Percentiles rank a stretch among this genome's conserved stretches.
These are phyloP conservation scores for Avena sativa DNA, from an alignment of 176 grass and related monocot species.

Conservation along the genomic window DNA sequence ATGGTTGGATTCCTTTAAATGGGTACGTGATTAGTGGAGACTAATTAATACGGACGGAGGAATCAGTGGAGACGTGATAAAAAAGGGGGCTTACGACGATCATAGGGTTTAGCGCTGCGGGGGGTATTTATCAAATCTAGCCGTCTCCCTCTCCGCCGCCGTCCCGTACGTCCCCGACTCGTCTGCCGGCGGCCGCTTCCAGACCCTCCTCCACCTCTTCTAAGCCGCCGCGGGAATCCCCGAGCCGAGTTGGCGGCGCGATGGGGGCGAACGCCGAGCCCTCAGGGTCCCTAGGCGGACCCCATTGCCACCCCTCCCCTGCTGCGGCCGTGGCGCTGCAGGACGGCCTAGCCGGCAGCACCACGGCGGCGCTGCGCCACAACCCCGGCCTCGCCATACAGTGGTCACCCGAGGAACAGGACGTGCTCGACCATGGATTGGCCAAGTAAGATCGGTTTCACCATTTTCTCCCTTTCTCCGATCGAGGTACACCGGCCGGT, in stretches of 20 bases:
- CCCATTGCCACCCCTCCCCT: constrained; percentile 16
- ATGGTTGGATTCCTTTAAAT: too few relatives aligned
- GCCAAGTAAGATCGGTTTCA: constrained; percentile 1
- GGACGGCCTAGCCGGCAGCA: constrained; percentile 24
- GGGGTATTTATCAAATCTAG: background rate
- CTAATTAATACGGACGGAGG: too few relatives aligned
- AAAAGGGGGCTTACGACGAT: too few relatives aligned
- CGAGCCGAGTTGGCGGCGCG: background rate
- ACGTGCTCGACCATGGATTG: constrained; percentile 29
- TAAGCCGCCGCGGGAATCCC: background rate
- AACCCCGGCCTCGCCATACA: constrained; percentile 47
- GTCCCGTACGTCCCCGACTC: constrained; percentile 8
- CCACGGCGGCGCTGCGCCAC: constrained; percentile 44
- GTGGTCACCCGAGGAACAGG: constrained; percentile 54
- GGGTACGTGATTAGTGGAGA: too few relatives aligned
- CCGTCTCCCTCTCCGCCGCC: background rate
- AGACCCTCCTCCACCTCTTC: background rate
- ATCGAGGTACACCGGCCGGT: too few relatives aligned
- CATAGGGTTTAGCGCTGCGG: too few relatives aligned
- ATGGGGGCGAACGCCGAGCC: constrained; percentile 64
- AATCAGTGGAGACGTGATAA: too few relatives aligned
- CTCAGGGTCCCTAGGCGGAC: constrained; percentile 39
- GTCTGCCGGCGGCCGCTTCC: constrained; percentile 7
- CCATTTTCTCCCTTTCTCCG: too few relatives aligned
- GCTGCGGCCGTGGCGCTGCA: constrained; percentile 16